phyloP scores from a whole-genome alignment of 2,329 filamentous ascomycete genomes.

The Ceratocystiopsis minuta region DNA sequence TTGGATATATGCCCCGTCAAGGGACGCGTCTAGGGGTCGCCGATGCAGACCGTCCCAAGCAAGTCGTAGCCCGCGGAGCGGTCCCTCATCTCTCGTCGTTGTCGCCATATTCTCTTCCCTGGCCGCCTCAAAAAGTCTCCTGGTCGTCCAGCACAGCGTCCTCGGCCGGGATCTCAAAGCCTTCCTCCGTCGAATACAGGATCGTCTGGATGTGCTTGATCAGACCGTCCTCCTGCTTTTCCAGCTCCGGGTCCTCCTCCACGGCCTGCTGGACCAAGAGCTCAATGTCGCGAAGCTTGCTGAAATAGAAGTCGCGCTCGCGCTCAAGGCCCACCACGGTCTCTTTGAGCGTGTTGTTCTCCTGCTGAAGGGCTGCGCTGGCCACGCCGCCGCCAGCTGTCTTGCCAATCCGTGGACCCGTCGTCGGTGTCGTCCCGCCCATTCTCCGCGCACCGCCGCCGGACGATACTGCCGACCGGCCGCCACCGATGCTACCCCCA shows the following conservation, averaged over 20 bases:
- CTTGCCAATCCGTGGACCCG: conserved; percentile 28
- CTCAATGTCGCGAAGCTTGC: conserved; percentile 94
- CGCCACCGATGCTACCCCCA: conserved; percentile 28
- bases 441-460: conserved; percentile 30
- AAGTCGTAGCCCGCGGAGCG: no score
- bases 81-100: no score
- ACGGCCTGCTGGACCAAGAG: conserved; percentile 82
- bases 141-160: conserved; percentile 51
- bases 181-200: conserved; percentile 88
- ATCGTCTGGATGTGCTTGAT: conserved; percentile 95
- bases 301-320: conserved; percentile 98
- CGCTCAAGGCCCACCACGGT: conserved; percentile 88
- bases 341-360: conserved; percentile 82
- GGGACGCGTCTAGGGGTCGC: no score
- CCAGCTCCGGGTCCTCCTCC: conserved; percentile 79
- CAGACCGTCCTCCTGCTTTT: conserved; percentile 81
- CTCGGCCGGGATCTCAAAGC: conserved; percentile 79
- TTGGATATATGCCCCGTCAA: no score
- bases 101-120: background rate
- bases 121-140: conserved; percentile 49
- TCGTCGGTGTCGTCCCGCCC: conserved; percentile 42
- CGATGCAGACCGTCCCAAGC: no score
- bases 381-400: conserved; percentile 30
- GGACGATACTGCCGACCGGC: conserved; percentile 29
- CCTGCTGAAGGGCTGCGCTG: conserved; percentile 57